Base-by-base conservation (phyloP, 2,329 filamentous ascomycete species). In the Ceratocystis colombiana region DNA sequence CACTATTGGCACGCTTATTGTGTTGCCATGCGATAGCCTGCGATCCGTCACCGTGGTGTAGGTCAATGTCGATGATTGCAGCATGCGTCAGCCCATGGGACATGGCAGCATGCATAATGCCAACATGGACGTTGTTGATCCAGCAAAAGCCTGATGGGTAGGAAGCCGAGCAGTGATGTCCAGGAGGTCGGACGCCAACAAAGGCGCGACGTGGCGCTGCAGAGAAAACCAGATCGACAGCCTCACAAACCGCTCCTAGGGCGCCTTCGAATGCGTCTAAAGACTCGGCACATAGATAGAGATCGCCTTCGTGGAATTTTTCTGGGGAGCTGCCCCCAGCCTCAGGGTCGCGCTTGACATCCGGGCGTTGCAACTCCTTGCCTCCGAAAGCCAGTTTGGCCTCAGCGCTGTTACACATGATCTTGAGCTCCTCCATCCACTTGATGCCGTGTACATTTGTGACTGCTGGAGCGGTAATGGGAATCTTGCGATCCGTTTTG, bases 91-190 rank as follows among this genome's bases (percentile, higher is more conserved):
- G 78, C 0, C 88, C 91, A 72, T 99, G 88, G 48, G 82, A 83
- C 69, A 93, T 84, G 22, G 90, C 87, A 10, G 87, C 93, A 74
- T 99, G 89, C 74, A 95, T 89, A 70, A 99, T 96, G 0, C 93
- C 94, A 25, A 99, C 90, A 73, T 97, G 93, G 0, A 99, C 91
- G 73, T 99, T 99, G 75, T 99, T 99, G 63, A 99, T 78, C 93
- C 94, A 99, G 77, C 94, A 99, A 73, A 99, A 99, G 0, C 94
- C 94, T 1, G 93, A 96, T 0, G 94, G 94, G 71, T 88, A 87
- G 62, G 88, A 84, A 3, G 90, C 85, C 1, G 93, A 96, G 76
- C 94, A 99, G 73, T 99, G 94, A 73, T 99, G 94, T 0, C 94
- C 94, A 0, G 94, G 94, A 3, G 94, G 94, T 41, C 94, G 86